These are phyloP conservation scores for Pleurotus pulmonarius DNA, from an alignment of 768 basidiomycete species.

Conservation along the genomic window DNA sequence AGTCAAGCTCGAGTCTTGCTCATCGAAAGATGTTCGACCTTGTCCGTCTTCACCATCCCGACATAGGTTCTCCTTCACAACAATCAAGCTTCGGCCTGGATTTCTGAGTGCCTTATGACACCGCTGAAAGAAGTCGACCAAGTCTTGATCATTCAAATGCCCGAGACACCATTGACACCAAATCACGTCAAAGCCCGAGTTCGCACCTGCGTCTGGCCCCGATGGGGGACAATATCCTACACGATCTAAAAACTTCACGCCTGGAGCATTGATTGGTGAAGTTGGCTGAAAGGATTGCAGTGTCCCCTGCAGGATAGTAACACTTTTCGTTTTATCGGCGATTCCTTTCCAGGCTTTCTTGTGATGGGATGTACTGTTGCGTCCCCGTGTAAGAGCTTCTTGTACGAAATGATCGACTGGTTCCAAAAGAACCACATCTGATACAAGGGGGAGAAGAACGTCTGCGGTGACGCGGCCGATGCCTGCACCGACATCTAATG, in stretches of 20 bases:
- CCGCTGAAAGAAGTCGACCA: conserved; percentile 71
- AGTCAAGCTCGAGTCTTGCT: conserved; percentile 86
- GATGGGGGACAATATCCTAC: conserved; percentile 55
- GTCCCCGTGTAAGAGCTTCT: conserved; percentile 53
- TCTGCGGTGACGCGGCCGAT: conserved; percentile 89
- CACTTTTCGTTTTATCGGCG: conserved; percentile 58
- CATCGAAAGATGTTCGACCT: conserved; percentile 64
- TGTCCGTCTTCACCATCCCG: conserved; percentile 46
- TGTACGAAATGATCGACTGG: conserved; percentile 78
- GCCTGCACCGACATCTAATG: conserved; percentile 91
- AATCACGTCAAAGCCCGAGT: conserved; percentile 79
- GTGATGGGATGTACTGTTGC: conserved; percentile 25
- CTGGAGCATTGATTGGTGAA: conserved; percentile 48
- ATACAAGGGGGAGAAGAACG: conserved; percentile 85
- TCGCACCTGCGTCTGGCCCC: conserved; percentile 38
- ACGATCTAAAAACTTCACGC: conserved; percentile 52
- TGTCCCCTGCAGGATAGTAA: conserved; percentile 75
- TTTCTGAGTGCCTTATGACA: conserved; percentile 58
- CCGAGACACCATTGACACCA: conserved; percentile 99
- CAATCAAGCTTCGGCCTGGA: conserved; percentile 52
- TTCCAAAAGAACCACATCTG: conserved; percentile 86
- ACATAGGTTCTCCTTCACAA: conserved; percentile 93
- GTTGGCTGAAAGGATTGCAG: conserved; percentile 81
- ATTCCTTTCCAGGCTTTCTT: conserved; percentile 61
- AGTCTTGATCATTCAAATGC: conserved; percentile 73